These are phyloP conservation scores for Mycosphaerella arachidis DNA, from an alignment of 2,329 filamentous ascomycete species.

Conservation along the genomic window DNA sequence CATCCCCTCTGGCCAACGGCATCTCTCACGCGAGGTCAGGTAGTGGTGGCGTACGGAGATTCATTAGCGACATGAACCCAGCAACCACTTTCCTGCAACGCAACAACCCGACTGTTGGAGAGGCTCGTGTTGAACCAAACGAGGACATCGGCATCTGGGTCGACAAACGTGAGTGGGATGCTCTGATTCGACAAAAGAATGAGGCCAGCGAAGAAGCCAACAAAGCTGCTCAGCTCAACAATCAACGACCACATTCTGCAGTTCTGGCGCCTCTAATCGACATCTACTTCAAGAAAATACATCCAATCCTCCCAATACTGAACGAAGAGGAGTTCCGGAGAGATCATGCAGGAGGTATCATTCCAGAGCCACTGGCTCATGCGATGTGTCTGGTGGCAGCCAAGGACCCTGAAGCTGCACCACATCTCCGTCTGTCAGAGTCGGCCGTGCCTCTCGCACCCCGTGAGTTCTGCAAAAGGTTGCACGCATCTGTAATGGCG, in stretches of 20 bases:
- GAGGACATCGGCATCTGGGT: slow-evolving; percentile 36
- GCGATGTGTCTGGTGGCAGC: slow-evolving; percentile 47
- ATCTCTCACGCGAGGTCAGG: background rate
- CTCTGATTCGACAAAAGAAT: slow-evolving; percentile 26
- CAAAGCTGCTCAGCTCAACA: slow-evolving; percentile 4
- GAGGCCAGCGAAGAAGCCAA: slow-evolving; percentile 5
- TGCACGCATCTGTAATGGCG: slow-evolving; percentile 42
- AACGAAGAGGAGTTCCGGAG: slow-evolving; percentile 41
- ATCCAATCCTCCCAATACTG: slow-evolving; percentile 46
- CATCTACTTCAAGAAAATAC: slow-evolving; percentile 44
- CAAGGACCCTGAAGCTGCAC: slow-evolving; percentile 42
- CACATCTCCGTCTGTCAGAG: slow-evolving; percentile 38
- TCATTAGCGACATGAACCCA: slow-evolving; percentile 40
- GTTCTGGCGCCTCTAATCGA: slow-evolving; percentile 38
- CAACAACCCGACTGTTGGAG: slow-evolving; percentile 22
- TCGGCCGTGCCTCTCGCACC: slow-evolving; percentile 34
- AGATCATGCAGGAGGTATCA: slow-evolving; percentile 34
- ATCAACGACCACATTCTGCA: slow-evolving; percentile 31
- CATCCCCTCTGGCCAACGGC: background rate
- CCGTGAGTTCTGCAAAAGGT: slow-evolving; percentile 42
- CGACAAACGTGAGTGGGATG: slow-evolving; percentile 31
- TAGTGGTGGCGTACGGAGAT: slow-evolving; percentile 6
- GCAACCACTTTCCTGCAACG: slow-evolving; percentile 45
- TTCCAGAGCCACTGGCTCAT: slow-evolving; percentile 40
- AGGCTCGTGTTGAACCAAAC: slow-evolving; percentile 14